These are phyloP conservation scores for Cyberlindnera petersonii DNA, from an alignment of 805 yeast species.

Conservation along the genomic window DNA sequence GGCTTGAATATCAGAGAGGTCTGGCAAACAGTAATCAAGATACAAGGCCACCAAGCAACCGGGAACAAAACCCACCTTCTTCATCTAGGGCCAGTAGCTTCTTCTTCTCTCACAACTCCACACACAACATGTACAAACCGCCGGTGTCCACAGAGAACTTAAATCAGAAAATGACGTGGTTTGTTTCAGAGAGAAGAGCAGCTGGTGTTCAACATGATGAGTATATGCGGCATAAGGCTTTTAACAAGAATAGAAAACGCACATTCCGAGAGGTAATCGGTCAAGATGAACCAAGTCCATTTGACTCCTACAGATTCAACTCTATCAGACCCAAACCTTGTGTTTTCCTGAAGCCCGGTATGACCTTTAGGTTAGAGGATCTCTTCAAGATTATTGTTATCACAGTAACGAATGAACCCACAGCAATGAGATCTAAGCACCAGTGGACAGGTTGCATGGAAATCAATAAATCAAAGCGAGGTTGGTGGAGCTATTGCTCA, in stretches of 20 bases:
- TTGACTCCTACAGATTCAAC: conserved; percentile 5
- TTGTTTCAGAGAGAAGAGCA: conserved; percentile 10
- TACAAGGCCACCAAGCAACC: too few relatives aligned
- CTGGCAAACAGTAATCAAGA: too few relatives aligned
- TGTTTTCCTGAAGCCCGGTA: conserved; percentile 21
- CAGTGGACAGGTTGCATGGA: too few relatives aligned
- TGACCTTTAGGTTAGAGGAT: conserved; percentile 9
- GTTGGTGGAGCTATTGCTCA: too few relatives aligned
- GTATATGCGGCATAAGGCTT: background rate
- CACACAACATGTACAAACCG: background rate
- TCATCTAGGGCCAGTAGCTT: too few relatives aligned
- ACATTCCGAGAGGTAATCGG: conserved; percentile 15
- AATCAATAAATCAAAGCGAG: too few relatives aligned
- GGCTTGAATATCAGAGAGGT: too few relatives aligned
- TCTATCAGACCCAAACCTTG: conserved; percentile 13
- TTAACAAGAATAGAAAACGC: conserved; percentile 14
- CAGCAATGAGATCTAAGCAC: too few relatives aligned
- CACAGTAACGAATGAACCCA: background rate
- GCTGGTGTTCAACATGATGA: conserved; percentile 8
- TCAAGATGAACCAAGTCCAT: conserved; percentile 5
- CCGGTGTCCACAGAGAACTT: background rate
- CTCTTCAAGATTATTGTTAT: conserved; percentile 11
- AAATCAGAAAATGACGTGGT: conserved; percentile 1
- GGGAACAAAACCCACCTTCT: too few relatives aligned
- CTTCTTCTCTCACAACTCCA: background rate